phyloP scores from a whole-genome alignment of 116 monocot genomes.

The Papilionanthe hybrid region DNA sequence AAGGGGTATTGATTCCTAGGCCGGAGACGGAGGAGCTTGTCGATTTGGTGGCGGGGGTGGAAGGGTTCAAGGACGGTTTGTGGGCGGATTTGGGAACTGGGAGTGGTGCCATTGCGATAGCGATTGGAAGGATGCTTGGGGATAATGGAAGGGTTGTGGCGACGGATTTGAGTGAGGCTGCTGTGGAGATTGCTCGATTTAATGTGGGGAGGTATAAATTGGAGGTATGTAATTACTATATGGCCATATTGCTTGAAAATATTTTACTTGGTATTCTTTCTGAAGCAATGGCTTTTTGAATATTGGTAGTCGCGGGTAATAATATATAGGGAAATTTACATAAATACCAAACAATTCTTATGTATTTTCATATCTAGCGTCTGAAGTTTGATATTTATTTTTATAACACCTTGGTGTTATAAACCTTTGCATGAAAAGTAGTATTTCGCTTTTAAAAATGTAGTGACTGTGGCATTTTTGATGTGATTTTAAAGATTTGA shows the following conservation, averaged over 20 bases:
- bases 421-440: too few relatives aligned
- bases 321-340: neutral
- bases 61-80: constrained; percentile 40
- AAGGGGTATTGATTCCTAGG: constrained; percentile 86
- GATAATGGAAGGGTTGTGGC: constrained; percentile 64
- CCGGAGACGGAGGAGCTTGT: constrained; percentile 96
- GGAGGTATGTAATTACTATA: constrained; percentile 34
- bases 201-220: constrained; percentile 82
- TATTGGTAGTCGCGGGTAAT: neutral
- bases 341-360: too few relatives aligned
- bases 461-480: too few relatives aligned
- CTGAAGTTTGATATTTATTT: too few relatives aligned
- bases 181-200: constrained; percentile 60
- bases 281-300: neutral
- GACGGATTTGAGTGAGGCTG: constrained; percentile 64
- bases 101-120: constrained; percentile 76
- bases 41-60: constrained; percentile 58
- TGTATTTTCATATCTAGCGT: too few relatives aligned
- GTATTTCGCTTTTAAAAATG: too few relatives aligned
- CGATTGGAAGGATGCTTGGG: constrained; percentile 57
- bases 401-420: too few relatives aligned
- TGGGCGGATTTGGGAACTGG: constrained; percentile 97
- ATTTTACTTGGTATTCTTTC: neutral
- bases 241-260: neutral
- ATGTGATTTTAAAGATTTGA: too few relatives aligned